Conservation (phyloP, 2,329 filamentous ascomycete genomes). For the Lecanosticta acicola region DNA sequence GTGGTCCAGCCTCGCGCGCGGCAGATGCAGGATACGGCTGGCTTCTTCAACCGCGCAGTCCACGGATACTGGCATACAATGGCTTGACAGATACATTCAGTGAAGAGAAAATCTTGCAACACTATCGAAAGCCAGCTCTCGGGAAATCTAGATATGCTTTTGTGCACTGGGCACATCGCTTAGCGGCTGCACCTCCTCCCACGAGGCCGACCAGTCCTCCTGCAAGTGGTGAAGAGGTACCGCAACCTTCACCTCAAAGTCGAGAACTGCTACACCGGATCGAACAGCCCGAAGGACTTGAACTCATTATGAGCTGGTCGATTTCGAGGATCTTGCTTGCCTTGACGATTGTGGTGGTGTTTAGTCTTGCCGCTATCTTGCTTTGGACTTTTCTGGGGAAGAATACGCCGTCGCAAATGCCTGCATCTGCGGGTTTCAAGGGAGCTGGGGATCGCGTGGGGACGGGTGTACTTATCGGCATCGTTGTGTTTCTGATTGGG, state of each 20-base stretch:
- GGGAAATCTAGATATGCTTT: conserved; percentile 39
- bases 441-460: conserved; percentile 33
- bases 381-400: conserved; percentile 35
- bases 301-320: conserved; percentile 35
- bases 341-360: conserved; percentile 25
- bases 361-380: conserved; percentile 29
- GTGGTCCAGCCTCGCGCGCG: conserved; percentile 20
- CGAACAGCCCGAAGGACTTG: conserved; percentile 32
- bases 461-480: conserved; percentile 31
- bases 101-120: conserved; percentile 35
- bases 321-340: conserved; percentile 26
- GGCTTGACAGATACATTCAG: conserved; percentile 35
- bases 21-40: conserved; percentile 29
- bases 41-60: conserved; percentile 25
- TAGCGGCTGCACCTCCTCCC: conserved; percentile 25
- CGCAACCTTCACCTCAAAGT: no score
- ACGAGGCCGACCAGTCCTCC: no score
- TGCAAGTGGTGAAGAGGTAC: no score
- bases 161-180: conserved; percentile 40
- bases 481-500: conserved; percentile 33
- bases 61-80: conserved; percentile 27
- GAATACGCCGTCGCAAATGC: conserved; percentile 13
- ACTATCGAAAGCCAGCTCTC: conserved; percentile 31
- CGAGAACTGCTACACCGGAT: conserved; percentile 16
- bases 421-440: conserved; percentile 21